These are phyloP conservation scores for Plasmodium coatneyi DNA, from an alignment of 169 alveolate species.

Conservation along the genomic window DNA sequence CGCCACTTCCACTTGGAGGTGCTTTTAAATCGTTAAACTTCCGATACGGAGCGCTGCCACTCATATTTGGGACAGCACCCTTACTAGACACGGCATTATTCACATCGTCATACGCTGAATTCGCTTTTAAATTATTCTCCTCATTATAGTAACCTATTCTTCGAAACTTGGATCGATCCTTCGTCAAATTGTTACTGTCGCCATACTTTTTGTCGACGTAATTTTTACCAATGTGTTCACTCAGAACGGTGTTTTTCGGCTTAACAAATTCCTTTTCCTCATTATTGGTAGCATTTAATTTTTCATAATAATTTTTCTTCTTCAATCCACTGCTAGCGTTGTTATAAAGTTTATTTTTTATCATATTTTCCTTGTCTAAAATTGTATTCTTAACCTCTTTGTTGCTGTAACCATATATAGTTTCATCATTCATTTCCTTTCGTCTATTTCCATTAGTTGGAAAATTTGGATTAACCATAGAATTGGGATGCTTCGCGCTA, in stretches of 20 bases:
- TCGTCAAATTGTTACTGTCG: slow-evolving; percentile 15
- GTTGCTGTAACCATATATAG: slow-evolving; percentile 28
- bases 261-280: slow-evolving; percentile 43
- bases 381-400: slow-evolving; percentile 9
- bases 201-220: slow-evolving; percentile 19
- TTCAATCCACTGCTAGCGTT: slow-evolving; percentile 16
- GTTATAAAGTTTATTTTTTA: slow-evolving; percentile 23
- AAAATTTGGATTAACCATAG: background rate
- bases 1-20: background rate
- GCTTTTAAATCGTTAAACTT: slow-evolving; percentile 7
- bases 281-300: slow-evolving; percentile 9
- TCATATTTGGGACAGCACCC: background rate
- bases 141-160: slow-evolving; percentile 41
- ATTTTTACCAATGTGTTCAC: slow-evolving; percentile 25
- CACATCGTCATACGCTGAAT: slow-evolving; percentile 6
- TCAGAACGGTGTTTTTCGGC: background rate
- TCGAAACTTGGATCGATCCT: slow-evolving; percentile 41
- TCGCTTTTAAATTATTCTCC: slow-evolving; percentile 7
- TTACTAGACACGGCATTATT: background rate
- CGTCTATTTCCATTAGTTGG: slow-evolving; percentile 22
- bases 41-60: background rate
- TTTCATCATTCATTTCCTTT: slow-evolving; percentile 28
- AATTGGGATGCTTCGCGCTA: background rate
- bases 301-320: slow-evolving; percentile 57
- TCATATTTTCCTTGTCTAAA: slow-evolving; percentile 38